Conservation (phyloP, 768 basidiomycete species). For the Lactarius sanguifluus region DNA sequence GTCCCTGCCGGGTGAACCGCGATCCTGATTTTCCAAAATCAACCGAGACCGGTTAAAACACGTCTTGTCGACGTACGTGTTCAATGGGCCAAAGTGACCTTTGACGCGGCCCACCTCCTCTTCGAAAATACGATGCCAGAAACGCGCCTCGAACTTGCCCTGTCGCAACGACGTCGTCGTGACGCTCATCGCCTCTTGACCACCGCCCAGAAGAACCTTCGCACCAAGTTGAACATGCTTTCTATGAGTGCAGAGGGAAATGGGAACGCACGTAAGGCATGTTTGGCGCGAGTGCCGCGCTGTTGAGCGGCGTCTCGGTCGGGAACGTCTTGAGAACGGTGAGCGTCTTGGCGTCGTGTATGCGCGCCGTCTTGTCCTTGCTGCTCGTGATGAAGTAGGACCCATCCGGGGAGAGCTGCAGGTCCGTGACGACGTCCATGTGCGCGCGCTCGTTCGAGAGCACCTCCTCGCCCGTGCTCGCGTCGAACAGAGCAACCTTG, state of each 20-base stretch:
- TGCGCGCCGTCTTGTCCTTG: slow-evolving; percentile 94
- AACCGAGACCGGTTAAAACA: slow-evolving; percentile 14
- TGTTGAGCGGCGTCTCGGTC: slow-evolving; percentile 95
- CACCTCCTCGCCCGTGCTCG: slow-evolving; percentile 82
- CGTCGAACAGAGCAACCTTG: slow-evolving; percentile 89
- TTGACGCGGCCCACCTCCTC: slow-evolving; percentile 97
- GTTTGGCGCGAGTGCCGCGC: slow-evolving; percentile 80
- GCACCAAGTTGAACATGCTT: not conserved
- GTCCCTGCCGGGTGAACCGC: slow-evolving; percentile 90
- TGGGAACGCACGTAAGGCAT: slow-evolving; percentile 70
- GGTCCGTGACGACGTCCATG: slow-evolving; percentile 81
- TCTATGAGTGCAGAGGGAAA: not conserved
- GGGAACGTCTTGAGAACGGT: slow-evolving; percentile 89
- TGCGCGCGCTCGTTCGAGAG: slow-evolving; percentile 86
- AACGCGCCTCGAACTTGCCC: slow-evolving; percentile 96
- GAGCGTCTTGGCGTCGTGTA: slow-evolving; percentile 88
- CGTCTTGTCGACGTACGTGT: slow-evolving; percentile 67
- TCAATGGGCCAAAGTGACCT: slow-evolving; percentile 95
- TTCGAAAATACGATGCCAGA: slow-evolving; percentile 97
- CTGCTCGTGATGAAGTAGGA: slow-evolving; percentile 95
- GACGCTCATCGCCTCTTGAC: slow-evolving; percentile 96
- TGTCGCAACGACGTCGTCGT: slow-evolving; percentile 92
- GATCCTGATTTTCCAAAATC: slow-evolving; percentile 52
- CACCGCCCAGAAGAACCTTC: slow-evolving; percentile 89
- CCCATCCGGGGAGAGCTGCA: slow-evolving; percentile 86